These are phyloP conservation scores for Globisporangium mamillatum DNA, from an alignment of 352 stramenopile species.

Conservation along the genomic window DNA sequence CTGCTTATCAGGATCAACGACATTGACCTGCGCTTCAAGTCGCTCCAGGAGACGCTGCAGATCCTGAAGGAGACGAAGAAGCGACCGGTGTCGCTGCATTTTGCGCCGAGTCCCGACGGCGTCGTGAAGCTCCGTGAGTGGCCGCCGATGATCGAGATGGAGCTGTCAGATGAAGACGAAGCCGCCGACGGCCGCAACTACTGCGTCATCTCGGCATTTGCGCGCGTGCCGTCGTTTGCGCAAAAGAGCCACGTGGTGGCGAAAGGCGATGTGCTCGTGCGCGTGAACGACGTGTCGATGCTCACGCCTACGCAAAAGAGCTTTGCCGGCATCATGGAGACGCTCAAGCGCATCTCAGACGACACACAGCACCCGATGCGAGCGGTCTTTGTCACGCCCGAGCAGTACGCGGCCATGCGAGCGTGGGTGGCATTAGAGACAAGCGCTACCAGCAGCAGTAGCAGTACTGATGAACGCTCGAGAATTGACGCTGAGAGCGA, in stretches of 20 bases:
- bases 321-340: conserved; percentile 66
- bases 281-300: conserved; percentile 56
- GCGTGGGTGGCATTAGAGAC: conserved; percentile 16
- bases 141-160: conserved; percentile 81
- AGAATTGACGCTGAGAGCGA: conserved; percentile 4
- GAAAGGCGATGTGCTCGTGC: conserved; percentile 63
- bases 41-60: conserved; percentile 53
- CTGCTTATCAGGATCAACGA: conserved; percentile 67
- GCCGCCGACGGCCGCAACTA: conserved; percentile 53
- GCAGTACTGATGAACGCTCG: neutral
- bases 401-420: conserved; percentile 49
- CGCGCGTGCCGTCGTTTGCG: conserved; percentile 66
- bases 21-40: conserved; percentile 64
- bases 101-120: conserved; percentile 69
- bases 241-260: conserved; percentile 63
- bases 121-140: conserved; percentile 77
- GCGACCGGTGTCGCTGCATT: conserved; percentile 69
- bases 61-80: conserved; percentile 55
- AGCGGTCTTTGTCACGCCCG: conserved; percentile 51
- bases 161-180: conserved; percentile 54
- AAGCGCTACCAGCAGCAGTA: neutral
- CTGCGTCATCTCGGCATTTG: conserved; percentile 66
- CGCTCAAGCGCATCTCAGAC: conserved; percentile 42
- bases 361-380: conserved; percentile 45
- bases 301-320: conserved; percentile 38